Base-by-base conservation (phyloP, 2,329 filamentous ascomycete genomes). In the Rasamsonia emersonii region DNA sequence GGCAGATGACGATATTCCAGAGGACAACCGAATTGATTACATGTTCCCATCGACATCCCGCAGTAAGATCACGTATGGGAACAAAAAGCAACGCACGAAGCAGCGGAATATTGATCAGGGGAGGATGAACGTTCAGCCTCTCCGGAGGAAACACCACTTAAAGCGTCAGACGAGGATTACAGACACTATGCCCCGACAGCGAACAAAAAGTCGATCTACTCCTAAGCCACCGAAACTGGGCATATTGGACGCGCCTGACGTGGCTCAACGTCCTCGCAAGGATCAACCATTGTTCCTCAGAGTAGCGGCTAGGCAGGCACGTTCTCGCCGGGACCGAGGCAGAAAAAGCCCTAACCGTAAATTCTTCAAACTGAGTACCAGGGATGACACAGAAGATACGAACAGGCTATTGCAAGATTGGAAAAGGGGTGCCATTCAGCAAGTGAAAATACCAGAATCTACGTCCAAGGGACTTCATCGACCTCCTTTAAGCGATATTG, bases 371-470 rank as follows among this genome's bases (percentile, higher is more conserved):
- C 50, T 78, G 16, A 65, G 64, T 10, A 74, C 67, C 15, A 55
- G 51, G 18, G 43, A 56, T 6, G 75, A 79, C 38, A 77, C 72
- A 1, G 55, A 62, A 28, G 73, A 78, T 44, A 70, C 70, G 5
- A 68, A 65, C 30, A 41, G 47, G 18, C 59, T 62, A 3, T 54
- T 78, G 30, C 53, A 48, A 27, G 57, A 67, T 35, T 77, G 74
- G 75, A 64, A 53, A 41, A 50, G 51, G 20, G 72, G 73, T 11
- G 51, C 41, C 11, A 55, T 68, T 25, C 45, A 40, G 14, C 55
- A 53, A 35, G 45, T 44, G 2, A 48, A 40, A 14, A 37, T 46
- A 27, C 35, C 39, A 26, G 37, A 28, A 17, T 33, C 41, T 18
- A 42, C 28, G 33, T 11, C 43, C 15, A 47, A 35, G 29, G 36